Conservation (phyloP, 1,284 basidiomycete genomes). For the Sporisorium iseilematis-ciliati region DNA sequence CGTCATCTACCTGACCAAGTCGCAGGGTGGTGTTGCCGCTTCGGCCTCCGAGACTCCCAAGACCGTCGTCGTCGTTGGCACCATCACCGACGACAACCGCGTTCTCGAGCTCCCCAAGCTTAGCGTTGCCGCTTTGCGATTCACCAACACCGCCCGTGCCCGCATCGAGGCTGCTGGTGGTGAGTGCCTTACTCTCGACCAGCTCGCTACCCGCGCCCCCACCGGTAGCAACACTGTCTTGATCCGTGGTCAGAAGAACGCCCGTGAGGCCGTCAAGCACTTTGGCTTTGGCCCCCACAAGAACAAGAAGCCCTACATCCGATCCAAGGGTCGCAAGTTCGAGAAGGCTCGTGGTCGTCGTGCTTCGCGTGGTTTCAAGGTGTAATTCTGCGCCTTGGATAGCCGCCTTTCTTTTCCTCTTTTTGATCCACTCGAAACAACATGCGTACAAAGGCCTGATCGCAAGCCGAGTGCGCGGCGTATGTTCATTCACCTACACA, state of each 20-base stretch:
- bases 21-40: conserved; percentile 66
- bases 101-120: conserved; percentile 88
- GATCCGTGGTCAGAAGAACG: conserved; percentile 89
- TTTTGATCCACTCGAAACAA: background rate
- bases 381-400: conserved; percentile 33
- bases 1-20: conserved; percentile 67
- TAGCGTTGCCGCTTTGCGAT: conserved; percentile 91
- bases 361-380: conserved; percentile 71
- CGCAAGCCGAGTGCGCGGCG: background rate
- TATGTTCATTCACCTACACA: background rate
- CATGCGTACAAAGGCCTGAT: background rate
- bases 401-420: background rate
- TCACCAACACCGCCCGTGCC: conserved; percentile 91
- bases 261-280: conserved; percentile 94
- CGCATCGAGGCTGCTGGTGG: conserved; percentile 96
- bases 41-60: conserved; percentile 73
- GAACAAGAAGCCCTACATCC: conserved; percentile 92
- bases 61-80: conserved; percentile 89
- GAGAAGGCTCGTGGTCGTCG: conserved; percentile 73
- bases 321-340: conserved; percentile 93
- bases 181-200: conserved; percentile 94
- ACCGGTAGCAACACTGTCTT: conserved; percentile 96
- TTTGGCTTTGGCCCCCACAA: conserved; percentile 75
- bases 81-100: conserved; percentile 96
- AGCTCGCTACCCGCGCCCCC: conserved; percentile 92